Evolutionary conservation across 805 yeast species (phyloP).

Genomic region (Starmerella roubikii): DNA sequence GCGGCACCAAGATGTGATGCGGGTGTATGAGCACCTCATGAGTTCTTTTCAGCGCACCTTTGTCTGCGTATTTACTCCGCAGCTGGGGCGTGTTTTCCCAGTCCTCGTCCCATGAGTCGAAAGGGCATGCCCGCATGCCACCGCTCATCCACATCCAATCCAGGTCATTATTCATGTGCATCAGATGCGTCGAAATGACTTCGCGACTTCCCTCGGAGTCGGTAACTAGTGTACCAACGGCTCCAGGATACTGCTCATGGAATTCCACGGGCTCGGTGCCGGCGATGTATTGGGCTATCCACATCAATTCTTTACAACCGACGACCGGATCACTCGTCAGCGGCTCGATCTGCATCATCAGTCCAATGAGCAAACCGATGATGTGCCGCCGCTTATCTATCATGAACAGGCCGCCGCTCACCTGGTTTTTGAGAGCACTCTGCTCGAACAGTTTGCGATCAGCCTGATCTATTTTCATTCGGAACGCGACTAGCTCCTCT

Average conservation of each 20-base stretch:
- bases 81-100: background rate
- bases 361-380: constrained; percentile 2
- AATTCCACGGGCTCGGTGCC: constrained; percentile 1
- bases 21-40: no score
- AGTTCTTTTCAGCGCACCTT: no score
- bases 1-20: constrained; percentile 2
- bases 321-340: background rate
- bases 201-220: background rate
- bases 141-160: constrained; percentile 9
- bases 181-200: constrained; percentile 2
- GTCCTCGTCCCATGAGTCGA: background rate
- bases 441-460: background rate
- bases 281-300: constrained; percentile 7
- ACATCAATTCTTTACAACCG: constrained; percentile 11
- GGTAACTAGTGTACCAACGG: constrained; percentile 1
- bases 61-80: background rate
- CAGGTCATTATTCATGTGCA: constrained; percentile 1
- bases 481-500: background rate
- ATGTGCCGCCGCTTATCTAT: background rate
- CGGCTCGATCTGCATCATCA: constrained; percentile 2
- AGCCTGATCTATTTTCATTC: background rate
- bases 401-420: constrained; percentile 5
- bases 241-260: background rate
- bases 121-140: constrained; percentile 6
- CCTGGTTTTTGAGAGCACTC: background rate